Base-by-base conservation (phyloP, 345 rosid genomes). In the Gossypium sturtianum region DNA sequence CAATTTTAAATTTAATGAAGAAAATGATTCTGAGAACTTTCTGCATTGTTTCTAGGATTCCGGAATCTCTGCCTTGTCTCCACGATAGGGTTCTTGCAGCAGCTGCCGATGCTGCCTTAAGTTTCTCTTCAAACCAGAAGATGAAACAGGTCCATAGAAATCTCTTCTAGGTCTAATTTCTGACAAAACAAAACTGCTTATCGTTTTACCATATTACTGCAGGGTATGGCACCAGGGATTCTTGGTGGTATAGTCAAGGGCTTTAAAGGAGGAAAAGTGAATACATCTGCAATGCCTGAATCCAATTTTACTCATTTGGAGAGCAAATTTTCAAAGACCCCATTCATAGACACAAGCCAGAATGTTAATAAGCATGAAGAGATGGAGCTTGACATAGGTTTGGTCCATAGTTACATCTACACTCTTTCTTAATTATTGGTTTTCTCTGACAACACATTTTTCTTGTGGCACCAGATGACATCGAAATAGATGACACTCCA, bases 61-160 rank as follows among this genome's bases (percentile, higher is more conserved):
- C 80, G 25, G 81, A 86, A 56, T 84, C 80, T 62, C 79, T 84
- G 76, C 91, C 91, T 78, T 78, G 79, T 75, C 86, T 87, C 70
- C 85, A 84, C 62, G 86, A 84, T 75, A 75, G 81, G 69, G 85
- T 82, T 56, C 85, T 87, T 73, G 83, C 80, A 13, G 84, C 86
- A 22, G 87, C 87, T 71, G 83, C 84, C 7, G 77, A 72, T 60
- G 86, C 81, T 74, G 84, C 84, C 66, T 53, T 83, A 45, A 81
- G 64, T 70, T 66, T 69, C 54, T 84, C 85, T 51, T 74, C 83
- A 48, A 68, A 72, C 71, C 84, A 77, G 74, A 84, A 78, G 80
- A 78, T 74, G 48, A 82, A 48, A 53, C 85, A 82, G 87, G 91
- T 87, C n/a, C 53, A 16, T 29, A 29, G 58, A 69, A 19, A 45